Evolutionary conservation across 495 filamentous ascomycete species (phyloP).

Genomic region (Talaromyces borbonicus): DNA sequence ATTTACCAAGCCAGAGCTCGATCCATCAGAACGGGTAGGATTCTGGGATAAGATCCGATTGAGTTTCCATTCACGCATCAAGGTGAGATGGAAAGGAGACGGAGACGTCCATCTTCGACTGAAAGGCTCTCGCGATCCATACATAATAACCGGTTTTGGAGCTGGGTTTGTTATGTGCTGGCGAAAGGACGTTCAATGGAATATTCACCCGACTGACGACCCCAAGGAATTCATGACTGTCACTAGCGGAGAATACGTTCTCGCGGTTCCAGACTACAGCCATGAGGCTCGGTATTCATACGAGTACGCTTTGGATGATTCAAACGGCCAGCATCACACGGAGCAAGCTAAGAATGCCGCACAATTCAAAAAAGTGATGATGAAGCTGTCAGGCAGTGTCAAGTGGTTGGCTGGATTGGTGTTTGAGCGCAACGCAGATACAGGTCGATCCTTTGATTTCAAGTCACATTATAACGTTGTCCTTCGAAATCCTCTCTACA

Average conservation of each 20-base stretch:
- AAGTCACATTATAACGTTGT: slow-evolving; percentile 87
- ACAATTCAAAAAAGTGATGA: slow-evolving; percentile 91
- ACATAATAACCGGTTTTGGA: slow-evolving; percentile 83
- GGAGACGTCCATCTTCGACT: slow-evolving; percentile 92
- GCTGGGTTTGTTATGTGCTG: slow-evolving; percentile 97
- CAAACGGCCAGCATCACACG: slow-evolving; percentile 52
- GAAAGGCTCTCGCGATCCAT: slow-evolving; percentile 89
- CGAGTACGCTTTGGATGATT: slow-evolving; percentile 44
- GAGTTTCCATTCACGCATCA: slow-evolving; percentile 86
- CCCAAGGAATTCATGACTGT: slow-evolving; percentile 92
- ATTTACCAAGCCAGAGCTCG: slow-evolving; percentile 90
- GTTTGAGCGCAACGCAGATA: slow-evolving; percentile 71
- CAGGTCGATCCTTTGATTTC: slow-evolving; percentile 72
- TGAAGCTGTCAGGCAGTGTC: slow-evolving; percentile 95
- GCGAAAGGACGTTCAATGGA: slow-evolving; percentile 84
- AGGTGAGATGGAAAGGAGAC: slow-evolving; percentile 83
- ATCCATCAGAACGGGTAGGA: slow-evolving; percentile 84
- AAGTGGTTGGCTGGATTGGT: slow-evolving; percentile 83
- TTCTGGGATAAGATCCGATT: slow-evolving; percentile 99
- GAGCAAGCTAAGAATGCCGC: slow-evolving; percentile 62
- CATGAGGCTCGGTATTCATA: slow-evolving; percentile 66
- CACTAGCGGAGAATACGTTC: slow-evolving; percentile 84
- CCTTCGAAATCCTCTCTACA: slow-evolving; percentile 66
- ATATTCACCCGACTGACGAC: slow-evolving; percentile 69
- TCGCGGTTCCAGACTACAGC: slow-evolving; percentile 89